A percentile compares a stretch with the other conserved stretches of the same genome.
phyloP scores from a whole-genome alignment of 1,284 basidiomycete genomes.

The Puccinia sorghi region DNA sequence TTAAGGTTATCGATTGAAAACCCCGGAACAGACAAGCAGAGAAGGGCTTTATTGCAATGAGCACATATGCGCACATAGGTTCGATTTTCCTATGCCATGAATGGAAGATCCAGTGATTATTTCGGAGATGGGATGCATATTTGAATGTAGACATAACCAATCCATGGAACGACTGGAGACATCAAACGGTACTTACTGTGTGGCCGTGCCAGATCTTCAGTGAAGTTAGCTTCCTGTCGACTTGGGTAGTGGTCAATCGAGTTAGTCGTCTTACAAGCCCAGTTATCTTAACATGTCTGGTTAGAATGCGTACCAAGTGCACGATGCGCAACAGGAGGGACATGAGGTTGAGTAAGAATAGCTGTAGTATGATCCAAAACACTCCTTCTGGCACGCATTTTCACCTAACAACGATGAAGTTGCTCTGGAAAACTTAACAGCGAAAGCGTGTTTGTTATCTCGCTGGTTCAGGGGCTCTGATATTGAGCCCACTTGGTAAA shows the following conservation, averaged over 20 bases:
- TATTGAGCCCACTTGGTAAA: too few relatives aligned
- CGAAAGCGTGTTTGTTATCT: neutral
- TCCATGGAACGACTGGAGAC: too few relatives aligned
- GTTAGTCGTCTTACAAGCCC: neutral
- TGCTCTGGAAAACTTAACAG: too few relatives aligned
- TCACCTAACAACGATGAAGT: neutral
- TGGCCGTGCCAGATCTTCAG: too few relatives aligned
- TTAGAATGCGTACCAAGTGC: neutral
- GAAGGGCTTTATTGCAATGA: too few relatives aligned
- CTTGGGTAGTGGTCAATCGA: neutral
- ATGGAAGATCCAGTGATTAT: neutral
- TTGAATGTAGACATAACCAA: neutral
- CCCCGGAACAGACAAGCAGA: neutral
- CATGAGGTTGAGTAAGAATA: neutral
- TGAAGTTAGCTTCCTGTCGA: too few relatives aligned
- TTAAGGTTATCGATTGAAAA: slow-evolving; percentile 1
- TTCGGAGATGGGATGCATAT: neutral
- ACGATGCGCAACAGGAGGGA: neutral
- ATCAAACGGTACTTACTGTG: too few relatives aligned
- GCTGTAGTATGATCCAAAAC: neutral
- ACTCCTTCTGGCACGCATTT: neutral
- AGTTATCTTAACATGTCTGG: neutral
- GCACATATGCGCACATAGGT: neutral
- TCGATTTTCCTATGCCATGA: slow-evolving; percentile 5
- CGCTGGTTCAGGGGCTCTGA: neutral